Base-by-base conservation (phyloP, 768 basidiomycete species). In the Tubosaeta sp. region DNA sequence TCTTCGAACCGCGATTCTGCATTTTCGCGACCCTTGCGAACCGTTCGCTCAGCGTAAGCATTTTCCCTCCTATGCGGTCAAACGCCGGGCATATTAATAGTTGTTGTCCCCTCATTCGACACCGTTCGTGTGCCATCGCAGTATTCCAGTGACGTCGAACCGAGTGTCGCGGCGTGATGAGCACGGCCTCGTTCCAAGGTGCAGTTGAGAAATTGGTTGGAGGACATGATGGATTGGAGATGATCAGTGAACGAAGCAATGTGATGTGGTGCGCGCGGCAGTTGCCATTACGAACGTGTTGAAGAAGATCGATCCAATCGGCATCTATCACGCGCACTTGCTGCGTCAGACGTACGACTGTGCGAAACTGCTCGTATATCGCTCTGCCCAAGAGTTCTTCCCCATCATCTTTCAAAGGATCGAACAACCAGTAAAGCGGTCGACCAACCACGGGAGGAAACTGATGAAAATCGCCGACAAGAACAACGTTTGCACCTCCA, bases 141-240 rank as follows among this genome's bases (percentile, higher is more conserved):
- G 10, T 8, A 16, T 78, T 78, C 76, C 76, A 76, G 4, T 49
- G 48, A 6, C 48, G 47, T 2, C 74, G 54, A 0, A 73, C 71
- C 0, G 56, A 49, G 46, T 77, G 72, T 4, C 73, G 42, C 2
- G 76, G 68, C 0, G 73, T 76, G 0, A 77, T 66, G 0, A 77
- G 59, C 0, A 67, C 46, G 0, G 71, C 69, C 0, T 69, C 49
- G 0, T 50, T 51, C 76, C 76, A 78, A 9, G 66, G 67, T 0
- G 21, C 6, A 1, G 40, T 10, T 3, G 0, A 7, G 46, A 68
- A 72, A 30, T 72, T 63, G 0, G 69, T 59, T 9, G 31, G 14
- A 2, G 40, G 48, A 34, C 64, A 68, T 0, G 27, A 2, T 0
- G 52, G 48, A 31, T 63, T 30, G 1, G 44, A 56, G 0, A 71